Percentiles rank a stretch among this genome's conserved stretches.
Evolutionary conservation across 1,284 basidiomycete genomes (phyloP).

Genomic region (Leccinum angustisporum): DNA sequence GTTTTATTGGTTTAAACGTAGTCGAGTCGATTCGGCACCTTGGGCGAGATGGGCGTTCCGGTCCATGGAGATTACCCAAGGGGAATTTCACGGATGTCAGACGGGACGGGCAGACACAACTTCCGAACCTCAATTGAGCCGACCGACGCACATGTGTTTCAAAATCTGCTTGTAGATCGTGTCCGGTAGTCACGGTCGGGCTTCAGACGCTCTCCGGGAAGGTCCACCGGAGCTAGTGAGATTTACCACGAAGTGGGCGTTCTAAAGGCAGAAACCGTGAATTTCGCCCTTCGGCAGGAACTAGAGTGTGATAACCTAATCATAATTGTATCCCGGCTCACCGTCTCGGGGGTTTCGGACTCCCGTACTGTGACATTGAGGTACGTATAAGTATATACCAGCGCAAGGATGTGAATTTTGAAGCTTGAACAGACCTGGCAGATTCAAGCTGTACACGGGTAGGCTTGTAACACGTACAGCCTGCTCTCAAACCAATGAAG

Average conservation of each 20-base stretch:
- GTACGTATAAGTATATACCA: not conserved
- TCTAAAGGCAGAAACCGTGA: not conserved
- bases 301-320: not conserved
- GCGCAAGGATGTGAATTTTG: not conserved
- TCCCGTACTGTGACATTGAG: not conserved
- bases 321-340: not conserved
- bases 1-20: not conserved
- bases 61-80: not conserved
- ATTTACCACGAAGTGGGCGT: slow-evolving; percentile 4
- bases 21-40: not conserved
- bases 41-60: not conserved
- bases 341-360: not conserved
- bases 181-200: slow-evolving; percentile 9
- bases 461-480: not conserved
- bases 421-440: not conserved
- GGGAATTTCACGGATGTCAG: not conserved
- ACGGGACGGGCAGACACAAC: not conserved
- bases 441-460: not conserved
- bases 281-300: not conserved
- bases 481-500: not conserved
- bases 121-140: slow-evolving; percentile 21
- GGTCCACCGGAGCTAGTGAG: not conserved
- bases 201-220: not conserved
- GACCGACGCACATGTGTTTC: slow-evolving; percentile 1
- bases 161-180: slow-evolving; percentile 15